Evolutionary conservation across 2,329 filamentous ascomycete genomes (phyloP), one percentile per base, ranked within the genome.

Genomic region (Diaporthe batatas): DNA sequence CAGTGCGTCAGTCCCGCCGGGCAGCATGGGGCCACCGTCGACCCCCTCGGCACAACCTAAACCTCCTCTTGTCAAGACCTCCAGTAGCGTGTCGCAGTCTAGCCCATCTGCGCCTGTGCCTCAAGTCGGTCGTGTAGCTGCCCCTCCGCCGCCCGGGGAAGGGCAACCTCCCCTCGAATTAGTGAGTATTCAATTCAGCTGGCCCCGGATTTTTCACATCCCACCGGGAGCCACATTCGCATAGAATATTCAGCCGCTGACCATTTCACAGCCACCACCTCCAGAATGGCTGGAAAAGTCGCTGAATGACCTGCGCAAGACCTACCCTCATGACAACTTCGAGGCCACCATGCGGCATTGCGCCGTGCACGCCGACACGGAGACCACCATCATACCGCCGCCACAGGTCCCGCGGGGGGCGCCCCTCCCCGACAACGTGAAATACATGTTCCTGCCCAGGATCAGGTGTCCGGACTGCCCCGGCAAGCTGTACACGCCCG

Each of bases 381-480:
- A 92, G 74, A 83, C 89, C 25, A 90, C 91, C 29, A 87, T 93
- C 67, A 85, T 91, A 49, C 83, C 80, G 78, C 87, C 81, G 75
- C 80, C 77, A 29, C 76, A 77, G 47, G 87, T 81, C 74, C 82
- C 79, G 34, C 75, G 78, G 14, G 87, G 86, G 49, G 85, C 88
- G 57, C 85, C 87, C 21, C 84, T 88, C 11, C 91, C 88, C 70
- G 85, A 87, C 74, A 89, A 92, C 75, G 86, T 94, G 74, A 93
- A 92, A 78, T 94, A 92, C 77, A 93, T 93, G 83, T 98, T 93
- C 83, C 86, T 98, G 65, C 96, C 96, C 11, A 89, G 96, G 67
- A 98, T 99, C 75, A 89, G 94, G 73, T 99, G 96, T 81, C 90
- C 92, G 59, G 96, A 99, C 81, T 98, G 96, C 80, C 94, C 94